Percentiles rank a stretch among this genome's conserved stretches.
phyloP scores from a whole-genome alignment of 1,284 basidiomycete species.

The Entoloma clypeatum region DNA sequence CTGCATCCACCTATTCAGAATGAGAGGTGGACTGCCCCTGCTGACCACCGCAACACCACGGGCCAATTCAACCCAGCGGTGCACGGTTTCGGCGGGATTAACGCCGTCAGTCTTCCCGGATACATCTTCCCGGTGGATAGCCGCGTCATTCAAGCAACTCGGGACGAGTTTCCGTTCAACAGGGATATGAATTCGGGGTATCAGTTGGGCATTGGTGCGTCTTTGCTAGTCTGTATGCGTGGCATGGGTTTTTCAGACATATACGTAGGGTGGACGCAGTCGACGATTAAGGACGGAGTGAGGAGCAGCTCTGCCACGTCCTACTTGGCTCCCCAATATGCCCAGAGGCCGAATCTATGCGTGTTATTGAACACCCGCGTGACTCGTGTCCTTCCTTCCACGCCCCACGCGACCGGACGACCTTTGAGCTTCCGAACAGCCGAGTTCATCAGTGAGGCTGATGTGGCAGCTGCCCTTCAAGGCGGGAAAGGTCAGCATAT shows the following conservation, averaged over 20 bases:
- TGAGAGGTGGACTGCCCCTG: conserved; percentile 22
- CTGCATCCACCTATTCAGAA: conserved; percentile 15
- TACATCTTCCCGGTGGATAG: conserved; percentile 15
- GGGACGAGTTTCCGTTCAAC: conserved; percentile 19
- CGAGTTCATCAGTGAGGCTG: neutral
- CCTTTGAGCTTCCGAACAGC: too few species aligned
- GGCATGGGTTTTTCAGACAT: conserved; percentile 17
- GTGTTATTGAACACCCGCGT: conserved; percentile 20
- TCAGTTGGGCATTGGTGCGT: conserved; percentile 18
- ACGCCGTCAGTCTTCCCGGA: conserved; percentile 25
- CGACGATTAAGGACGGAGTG: conserved; percentile 18
- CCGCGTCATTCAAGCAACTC: conserved; percentile 17
- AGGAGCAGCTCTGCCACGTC: conserved; percentile 24
- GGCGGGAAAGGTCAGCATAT: conserved; percentile 14
- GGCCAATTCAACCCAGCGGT: conserved; percentile 25
- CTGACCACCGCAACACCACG: conserved; percentile 23
- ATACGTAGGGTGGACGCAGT: conserved; percentile 23
- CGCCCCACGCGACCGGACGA: too few species aligned
- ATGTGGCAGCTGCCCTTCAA: conserved; percentile 7
- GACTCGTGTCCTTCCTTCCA: conserved; percentile 15
- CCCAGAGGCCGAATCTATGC: conserved; percentile 20
- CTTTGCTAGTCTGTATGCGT: conserved; percentile 7
- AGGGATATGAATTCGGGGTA: conserved; percentile 20
- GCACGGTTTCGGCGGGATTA: conserved; percentile 24
- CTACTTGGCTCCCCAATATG: conserved; percentile 19